Evolutionary conservation across 202 grass and related monocot species (phyloP), one percentile per base, ranked within the genome.

Genomic region (Bolboschoenoplectus hybrid): DNA sequence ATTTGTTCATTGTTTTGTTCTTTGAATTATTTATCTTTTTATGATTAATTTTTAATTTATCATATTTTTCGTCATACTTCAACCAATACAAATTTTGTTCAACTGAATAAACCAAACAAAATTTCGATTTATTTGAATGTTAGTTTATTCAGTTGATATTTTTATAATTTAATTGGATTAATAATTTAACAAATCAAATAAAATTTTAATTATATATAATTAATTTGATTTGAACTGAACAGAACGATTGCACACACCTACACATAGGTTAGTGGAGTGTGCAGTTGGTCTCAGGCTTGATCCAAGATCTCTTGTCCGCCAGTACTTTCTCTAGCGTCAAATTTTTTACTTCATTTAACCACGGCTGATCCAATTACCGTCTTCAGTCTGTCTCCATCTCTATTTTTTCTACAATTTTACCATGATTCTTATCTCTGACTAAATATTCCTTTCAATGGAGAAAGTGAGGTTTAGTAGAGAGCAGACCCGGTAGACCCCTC

Each of bases 221-320:
- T 26, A 26, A 26, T 26, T 26, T 26, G 26, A 26, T 26, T 26
- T 26, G 26, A 26, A 26, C 26, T 26, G 26, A 26, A 26, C 26
- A 26, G 26, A 26, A 26, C 26, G 26, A 26, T 26, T 26, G 26
- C 26, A 26, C 26, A 26, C 26, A 26, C 26, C 26, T 26, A 83
- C 34, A 53, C 81, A 83, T 36, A 53, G 14, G 19, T 84, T 70
- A 84, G 81, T 84, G 81, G 81, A 56, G 17, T 70, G 64, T 56
- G 46, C 81, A 84, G 81, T 53, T 70, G 12, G 11, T 70, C 35
- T 68, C 81, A 68, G 81, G 49, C 64, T 66, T 84, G 32, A 84
- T 79, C 40, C 80, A 66, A 82, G 40, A 67, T 41, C 63, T 9
- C 13, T 82, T 84, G 63, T 84, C 64, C 6, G 41, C 50, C 74